Percentiles rank a stretch among this genome's conserved stretches.
phyloP scores from a whole-genome alignment of 129 eudicot species.

The Tagetes patula region DNA sequence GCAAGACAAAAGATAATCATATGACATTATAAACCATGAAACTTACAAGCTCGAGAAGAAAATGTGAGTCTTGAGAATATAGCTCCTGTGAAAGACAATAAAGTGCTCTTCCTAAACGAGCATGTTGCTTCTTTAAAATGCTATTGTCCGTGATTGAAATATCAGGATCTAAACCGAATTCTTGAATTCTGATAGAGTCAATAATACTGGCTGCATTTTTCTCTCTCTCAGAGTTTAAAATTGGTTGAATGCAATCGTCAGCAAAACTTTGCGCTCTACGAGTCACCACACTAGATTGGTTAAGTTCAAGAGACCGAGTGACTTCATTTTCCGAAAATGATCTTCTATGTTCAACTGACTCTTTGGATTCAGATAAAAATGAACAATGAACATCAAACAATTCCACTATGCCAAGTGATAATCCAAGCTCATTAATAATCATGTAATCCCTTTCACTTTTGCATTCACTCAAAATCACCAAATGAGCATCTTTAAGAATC shows the following conservation, averaged over 20 bases:
- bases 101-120: slow-evolving; percentile 97
- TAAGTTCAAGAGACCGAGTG: slow-evolving; percentile 24
- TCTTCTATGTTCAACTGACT: slow-evolving; percentile 28
- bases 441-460: slow-evolving; percentile 50
- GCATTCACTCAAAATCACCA: slow-evolving; percentile 61
- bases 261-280: slow-evolving; percentile 21
- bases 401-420: slow-evolving; percentile 70
- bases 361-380: slow-evolving; percentile 24
- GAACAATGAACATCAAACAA: slow-evolving; percentile 64
- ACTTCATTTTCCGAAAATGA: slow-evolving; percentile 15
- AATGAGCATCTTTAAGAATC: slow-evolving; percentile 51
- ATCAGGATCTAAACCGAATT: slow-evolving; percentile 75
- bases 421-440: slow-evolving; percentile 83
- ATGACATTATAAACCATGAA: background rate
- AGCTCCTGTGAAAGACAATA: slow-evolving; percentile 94
- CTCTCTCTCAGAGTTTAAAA: slow-evolving; percentile 30
- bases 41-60: slow-evolving; percentile 85
- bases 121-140: slow-evolving; percentile 86
- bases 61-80: slow-evolving; percentile 94
- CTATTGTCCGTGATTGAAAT: slow-evolving; percentile 48
- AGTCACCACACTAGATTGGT: slow-evolving; percentile 19
- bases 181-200: slow-evolving; percentile 78
- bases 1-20: background rate
- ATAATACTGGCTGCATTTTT: slow-evolving; percentile 48
- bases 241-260: slow-evolving; percentile 20